Evolutionary conservation across 2,329 filamentous ascomycete genomes (phyloP).

Genomic region (Ilyonectria sp.): DNA sequence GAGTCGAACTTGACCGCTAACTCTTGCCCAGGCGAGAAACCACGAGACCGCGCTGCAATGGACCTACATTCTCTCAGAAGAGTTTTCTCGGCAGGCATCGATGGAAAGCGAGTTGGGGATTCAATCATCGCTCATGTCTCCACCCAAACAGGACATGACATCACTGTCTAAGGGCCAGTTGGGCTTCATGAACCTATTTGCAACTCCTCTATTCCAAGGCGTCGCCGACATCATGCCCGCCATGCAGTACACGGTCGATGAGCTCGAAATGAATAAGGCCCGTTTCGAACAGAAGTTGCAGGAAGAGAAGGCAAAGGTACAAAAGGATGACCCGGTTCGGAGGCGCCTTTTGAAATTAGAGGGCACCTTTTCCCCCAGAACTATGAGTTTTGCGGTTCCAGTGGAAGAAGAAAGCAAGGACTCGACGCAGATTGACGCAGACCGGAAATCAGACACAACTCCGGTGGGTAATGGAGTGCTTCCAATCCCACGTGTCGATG

Average conservation of each 20-base stretch:
- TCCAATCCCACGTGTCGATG: conserved; percentile 44
- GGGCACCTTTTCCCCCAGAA: conserved; percentile 61
- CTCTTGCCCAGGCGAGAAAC: conserved; percentile 77
- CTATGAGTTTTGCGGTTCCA: conserved; percentile 58
- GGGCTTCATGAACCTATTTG: conserved; percentile 97
- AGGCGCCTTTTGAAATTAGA: conserved; percentile 55
- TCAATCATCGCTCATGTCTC: conserved; percentile 87
- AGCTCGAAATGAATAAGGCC: conserved; percentile 83
- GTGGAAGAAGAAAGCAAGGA: conserved; percentile 46
- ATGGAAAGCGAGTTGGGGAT: conserved; percentile 94
- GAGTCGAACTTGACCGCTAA: conserved; percentile 35
- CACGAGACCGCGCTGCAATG: conserved; percentile 88
- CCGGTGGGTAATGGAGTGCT: conserved; percentile 41
- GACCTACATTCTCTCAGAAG: conserved; percentile 95
- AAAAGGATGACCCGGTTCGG: conserved; percentile 56
- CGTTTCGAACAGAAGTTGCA: conserved; percentile 80
- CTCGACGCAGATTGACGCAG: conserved; percentile 37
- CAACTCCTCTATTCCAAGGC: conserved; percentile 90
- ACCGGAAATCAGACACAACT: conserved; percentile 39
- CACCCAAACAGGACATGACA: conserved; percentile 85
- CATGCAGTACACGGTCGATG: conserved; percentile 87
- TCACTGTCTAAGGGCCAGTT: conserved; percentile 91
- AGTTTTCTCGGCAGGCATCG: conserved; percentile 91
- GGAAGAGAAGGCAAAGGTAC: conserved; percentile 69
- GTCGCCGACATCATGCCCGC: conserved; percentile 88